Evolutionary conservation across 2,329 filamentous ascomycete genomes (phyloP).

Genomic region (Exophiala sp.): DNA sequence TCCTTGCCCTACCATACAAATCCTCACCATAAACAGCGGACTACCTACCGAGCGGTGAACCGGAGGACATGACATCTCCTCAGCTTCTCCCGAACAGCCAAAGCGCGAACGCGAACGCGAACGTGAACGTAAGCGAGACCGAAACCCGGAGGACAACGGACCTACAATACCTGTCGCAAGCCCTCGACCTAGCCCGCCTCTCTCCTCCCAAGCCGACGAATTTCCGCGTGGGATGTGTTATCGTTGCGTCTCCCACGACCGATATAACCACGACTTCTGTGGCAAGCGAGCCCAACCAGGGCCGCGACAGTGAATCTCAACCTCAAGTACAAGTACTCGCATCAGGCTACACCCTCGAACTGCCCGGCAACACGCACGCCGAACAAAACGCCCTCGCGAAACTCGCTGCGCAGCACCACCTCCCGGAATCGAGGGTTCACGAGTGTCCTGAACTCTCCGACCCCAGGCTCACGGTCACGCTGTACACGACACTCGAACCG

Average conservation of each 20-base stretch:
- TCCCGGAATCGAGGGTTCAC: conserved; percentile 31
- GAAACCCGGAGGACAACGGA: conserved; percentile 28
- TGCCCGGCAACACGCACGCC: conserved; percentile 88
- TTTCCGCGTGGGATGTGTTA: conserved; percentile 88
- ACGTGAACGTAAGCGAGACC: too few relatives aligned
- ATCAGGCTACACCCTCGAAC: conserved; percentile 85
- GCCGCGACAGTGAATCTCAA: conserved; percentile 27
- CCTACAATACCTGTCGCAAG: conserved; percentile 58
- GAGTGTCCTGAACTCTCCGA: conserved; percentile 44
- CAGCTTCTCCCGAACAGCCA: too few relatives aligned
- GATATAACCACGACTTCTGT: too few relatives aligned
- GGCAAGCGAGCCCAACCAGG: too few relatives aligned
- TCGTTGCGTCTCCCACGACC: conserved; percentile 46
- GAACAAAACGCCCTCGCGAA: conserved; percentile 90
- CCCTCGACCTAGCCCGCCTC: conserved; percentile 67
- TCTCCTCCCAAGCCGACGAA: conserved; percentile 86
- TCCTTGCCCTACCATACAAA: too few relatives aligned
- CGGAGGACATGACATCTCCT: too few relatives aligned
- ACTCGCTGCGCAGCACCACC: conserved; percentile 38
- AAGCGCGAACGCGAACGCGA: too few relatives aligned
- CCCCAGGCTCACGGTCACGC: conserved; percentile 46
- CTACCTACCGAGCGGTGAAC: too few relatives aligned
- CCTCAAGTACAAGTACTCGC: conserved; percentile 51
- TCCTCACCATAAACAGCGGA: too few relatives aligned
- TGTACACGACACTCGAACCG: conserved; percentile 85